A percentile compares a stretch with the other conserved stretches of the same genome.
phyloP scores from a whole-genome alignment of 1,139 yeast genomes.

The Yamadazyma dushanensis region DNA sequence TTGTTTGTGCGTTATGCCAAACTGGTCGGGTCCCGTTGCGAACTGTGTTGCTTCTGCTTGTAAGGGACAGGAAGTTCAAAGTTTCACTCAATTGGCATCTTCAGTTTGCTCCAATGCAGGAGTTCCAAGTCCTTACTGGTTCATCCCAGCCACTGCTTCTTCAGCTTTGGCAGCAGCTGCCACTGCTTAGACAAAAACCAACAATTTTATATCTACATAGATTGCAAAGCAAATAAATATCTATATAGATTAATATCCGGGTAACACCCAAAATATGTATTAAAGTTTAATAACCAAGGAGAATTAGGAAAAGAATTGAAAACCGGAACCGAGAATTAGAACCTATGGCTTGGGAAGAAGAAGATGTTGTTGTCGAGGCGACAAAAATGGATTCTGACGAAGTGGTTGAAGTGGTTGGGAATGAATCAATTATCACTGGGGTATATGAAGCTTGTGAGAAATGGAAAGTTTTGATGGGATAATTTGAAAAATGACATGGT shows the following conservation, averaged over 20 bases:
- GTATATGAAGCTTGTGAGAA: slow-evolving; percentile 8
- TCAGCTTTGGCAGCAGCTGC: slow-evolving; percentile 34
- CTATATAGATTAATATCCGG: too few relatives aligned
- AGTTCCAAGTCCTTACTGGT: slow-evolving; percentile 25
- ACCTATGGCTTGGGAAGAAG: too few relatives aligned
- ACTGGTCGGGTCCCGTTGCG: slow-evolving; percentile 28
- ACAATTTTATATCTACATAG: too few relatives aligned
- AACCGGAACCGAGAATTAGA: too few relatives aligned
- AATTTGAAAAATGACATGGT: slow-evolving; percentile 12
- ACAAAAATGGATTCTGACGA: neutral
- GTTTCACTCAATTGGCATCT: slow-evolving; percentile 27
- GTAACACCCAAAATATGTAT: too few relatives aligned
- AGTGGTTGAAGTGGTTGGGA: neutral
- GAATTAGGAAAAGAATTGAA: neutral
- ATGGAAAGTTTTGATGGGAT: slow-evolving; percentile 7
- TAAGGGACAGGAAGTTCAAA: slow-evolving; percentile 26
- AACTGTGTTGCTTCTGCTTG: slow-evolving; percentile 30
- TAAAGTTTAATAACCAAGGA: neutral
- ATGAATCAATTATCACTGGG: slow-evolving; percentile 7
- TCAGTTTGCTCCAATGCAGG: slow-evolving; percentile 24
- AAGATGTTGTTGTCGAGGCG: neutral
- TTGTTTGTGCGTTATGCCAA: slow-evolving; percentile 37
- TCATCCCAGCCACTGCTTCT: slow-evolving; percentile 28
- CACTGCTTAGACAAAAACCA: slow-evolving; percentile 11
- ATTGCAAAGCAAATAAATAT: too few relatives aligned